These are phyloP conservation scores for Pichia nakasei DNA, from an alignment of 805 yeast genomes.

Conservation along the genomic window DNA sequence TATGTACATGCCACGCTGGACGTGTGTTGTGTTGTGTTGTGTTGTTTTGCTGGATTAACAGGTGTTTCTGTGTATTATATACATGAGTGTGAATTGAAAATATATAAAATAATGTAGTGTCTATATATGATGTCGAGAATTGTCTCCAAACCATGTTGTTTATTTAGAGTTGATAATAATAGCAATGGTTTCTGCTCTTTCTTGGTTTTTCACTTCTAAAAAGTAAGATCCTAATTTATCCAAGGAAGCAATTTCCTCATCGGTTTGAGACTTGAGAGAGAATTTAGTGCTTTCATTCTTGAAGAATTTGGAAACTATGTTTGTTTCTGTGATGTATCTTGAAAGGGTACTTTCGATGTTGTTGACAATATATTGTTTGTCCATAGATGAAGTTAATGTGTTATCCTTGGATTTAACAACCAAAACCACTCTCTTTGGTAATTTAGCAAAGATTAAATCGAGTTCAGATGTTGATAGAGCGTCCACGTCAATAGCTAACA, in stretches of 20 bases:
- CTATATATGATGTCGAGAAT: no score
- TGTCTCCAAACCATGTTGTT: no score
- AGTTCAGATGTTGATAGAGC: constrained; percentile 14
- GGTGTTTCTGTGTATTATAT: no score
- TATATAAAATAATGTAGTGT: not conserved
- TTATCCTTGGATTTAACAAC: constrained; percentile 17
- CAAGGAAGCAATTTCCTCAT: constrained; percentile 12
- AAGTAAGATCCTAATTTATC: constrained; percentile 17
- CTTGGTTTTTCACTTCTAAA: constrained; percentile 15
- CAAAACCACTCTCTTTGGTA: constrained; percentile 23
- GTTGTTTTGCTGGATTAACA: no score
- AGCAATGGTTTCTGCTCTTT: constrained; percentile 11
- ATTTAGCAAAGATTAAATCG: constrained; percentile 16
- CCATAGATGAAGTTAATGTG: constrained; percentile 11
- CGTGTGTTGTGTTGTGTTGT: no score
- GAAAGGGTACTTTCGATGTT: constrained; percentile 8
- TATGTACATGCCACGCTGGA: no score
- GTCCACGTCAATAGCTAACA: constrained; percentile 19
- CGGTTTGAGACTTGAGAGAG: constrained; percentile 11
- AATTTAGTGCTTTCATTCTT: constrained; percentile 13
- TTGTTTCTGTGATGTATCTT: constrained; percentile 9
- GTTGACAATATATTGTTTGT: not conserved
- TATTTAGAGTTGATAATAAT: constrained; percentile 16
- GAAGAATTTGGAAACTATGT: constrained; percentile 17
- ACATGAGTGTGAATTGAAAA: not conserved